These are phyloP conservation scores for Wallacemonas sp. DNA, from an alignment of 208 protist species.

Conservation along the genomic window DNA sequence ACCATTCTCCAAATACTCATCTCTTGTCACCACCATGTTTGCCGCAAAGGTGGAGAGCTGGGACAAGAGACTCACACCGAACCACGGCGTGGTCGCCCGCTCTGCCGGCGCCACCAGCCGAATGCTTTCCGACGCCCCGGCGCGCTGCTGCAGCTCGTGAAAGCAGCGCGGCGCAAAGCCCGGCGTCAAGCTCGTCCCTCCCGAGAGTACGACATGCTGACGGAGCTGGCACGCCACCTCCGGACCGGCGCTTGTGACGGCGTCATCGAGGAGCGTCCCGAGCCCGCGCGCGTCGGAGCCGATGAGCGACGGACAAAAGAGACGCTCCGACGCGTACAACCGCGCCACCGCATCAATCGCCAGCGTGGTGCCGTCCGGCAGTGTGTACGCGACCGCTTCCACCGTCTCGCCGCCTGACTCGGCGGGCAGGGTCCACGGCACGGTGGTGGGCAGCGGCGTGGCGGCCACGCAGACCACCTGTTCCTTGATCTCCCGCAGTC, in stretches of 20 bases:
- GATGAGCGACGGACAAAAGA: slow-evolving; percentile 79
- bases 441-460: slow-evolving; percentile 16
- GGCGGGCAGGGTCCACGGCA: not conserved
- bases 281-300: slow-evolving; percentile 67
- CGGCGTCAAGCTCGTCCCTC: slow-evolving; percentile 88
- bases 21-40: slow-evolving; percentile 62
- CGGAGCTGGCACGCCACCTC: slow-evolving; percentile 67
- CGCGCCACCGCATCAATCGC: slow-evolving; percentile 45
- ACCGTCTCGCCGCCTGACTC: not conserved
- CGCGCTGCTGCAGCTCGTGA: slow-evolving; percentile 79
- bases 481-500: slow-evolving; percentile 56
- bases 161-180: slow-evolving; percentile 94
- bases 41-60: slow-evolving; percentile 93
- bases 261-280: slow-evolving; percentile 66
- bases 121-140: slow-evolving; percentile 82
- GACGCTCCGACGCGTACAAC: slow-evolving; percentile 63
- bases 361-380: slow-evolving; percentile 84
- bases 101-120: slow-evolving; percentile 93
- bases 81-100: slow-evolving; percentile 89
- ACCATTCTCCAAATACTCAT: slow-evolving; percentile 60
- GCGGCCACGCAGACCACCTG: slow-evolving; percentile 34
- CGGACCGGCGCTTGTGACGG: slow-evolving; percentile 55
- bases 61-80: slow-evolving; percentile 95
- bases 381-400: slow-evolving; percentile 25
- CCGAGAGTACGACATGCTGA: slow-evolving; percentile 87